These are phyloP conservation scores for Ligustrum vulgare DNA, from an alignment of 257 asterid genomes.

Conservation along the genomic window DNA sequence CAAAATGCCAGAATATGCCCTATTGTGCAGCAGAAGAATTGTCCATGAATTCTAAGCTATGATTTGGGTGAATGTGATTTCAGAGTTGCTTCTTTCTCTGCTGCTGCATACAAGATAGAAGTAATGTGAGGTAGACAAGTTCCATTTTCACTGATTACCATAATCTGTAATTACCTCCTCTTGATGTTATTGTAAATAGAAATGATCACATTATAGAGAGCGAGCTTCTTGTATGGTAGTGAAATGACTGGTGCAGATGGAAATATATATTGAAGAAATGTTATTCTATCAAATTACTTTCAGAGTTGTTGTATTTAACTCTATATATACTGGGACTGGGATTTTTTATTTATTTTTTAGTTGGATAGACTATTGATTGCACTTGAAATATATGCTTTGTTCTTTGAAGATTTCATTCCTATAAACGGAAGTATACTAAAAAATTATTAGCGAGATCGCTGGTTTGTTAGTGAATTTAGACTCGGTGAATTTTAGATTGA, in stretches of 20 bases:
- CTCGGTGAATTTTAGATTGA: too few relatives aligned
- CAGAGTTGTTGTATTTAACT: neutral
- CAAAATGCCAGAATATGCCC: neutral
- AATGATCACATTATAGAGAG: conserved; percentile 24
- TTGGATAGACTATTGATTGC: too few relatives aligned
- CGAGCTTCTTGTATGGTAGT: conserved; percentile 26
- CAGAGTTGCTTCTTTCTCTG: neutral
- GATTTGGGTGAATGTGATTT: neutral
- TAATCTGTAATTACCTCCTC: conserved; percentile 19
- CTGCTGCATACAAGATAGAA: neutral
- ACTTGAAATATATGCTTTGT: too few relatives aligned
- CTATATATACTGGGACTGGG: neutral
- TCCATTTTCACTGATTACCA: neutral
- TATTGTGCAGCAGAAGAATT: neutral
- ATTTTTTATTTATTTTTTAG: too few relatives aligned
- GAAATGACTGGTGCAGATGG: conserved; percentile 4
- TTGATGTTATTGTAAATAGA: conserved; percentile 41
- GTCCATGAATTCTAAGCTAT: conserved; percentile 3
- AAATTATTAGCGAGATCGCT: too few relatives aligned
- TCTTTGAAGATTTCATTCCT: too few relatives aligned
- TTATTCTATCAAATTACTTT: neutral
- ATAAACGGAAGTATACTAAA: too few relatives aligned
- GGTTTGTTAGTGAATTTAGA: too few relatives aligned
- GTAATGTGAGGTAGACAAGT: neutral
- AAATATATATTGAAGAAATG: neutral